Percentiles rank a stretch among this genome's conserved stretches.
Evolutionary conservation across 164 flowering plant species (phyloP).

Genomic region (Umbilicus rupestris): DNA sequence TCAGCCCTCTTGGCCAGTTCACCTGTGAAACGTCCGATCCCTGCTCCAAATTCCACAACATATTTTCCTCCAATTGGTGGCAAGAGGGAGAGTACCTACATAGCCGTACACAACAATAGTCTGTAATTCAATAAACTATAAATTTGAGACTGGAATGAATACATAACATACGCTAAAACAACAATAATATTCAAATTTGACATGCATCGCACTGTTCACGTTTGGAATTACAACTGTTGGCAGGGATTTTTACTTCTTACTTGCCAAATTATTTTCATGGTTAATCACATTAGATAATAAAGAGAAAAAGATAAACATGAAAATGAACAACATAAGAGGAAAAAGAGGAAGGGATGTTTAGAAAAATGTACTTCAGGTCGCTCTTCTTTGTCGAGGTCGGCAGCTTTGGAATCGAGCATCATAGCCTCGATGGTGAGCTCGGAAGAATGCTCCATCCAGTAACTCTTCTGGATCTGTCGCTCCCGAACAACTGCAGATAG

Average conservation of each 20-base stretch:
- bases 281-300: too few relatives aligned
- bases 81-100: constrained; percentile 75
- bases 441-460: constrained; percentile 77
- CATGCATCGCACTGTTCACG: too few relatives aligned
- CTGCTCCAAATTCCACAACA: constrained; percentile 86
- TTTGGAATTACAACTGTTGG: too few relatives aligned
- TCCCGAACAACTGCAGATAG: constrained; percentile 28
- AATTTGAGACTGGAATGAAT: too few relatives aligned
- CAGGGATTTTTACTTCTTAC: too few relatives aligned
- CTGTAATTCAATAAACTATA: not conserved
- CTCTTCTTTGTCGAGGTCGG: constrained; percentile 95
- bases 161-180: too few relatives aligned
- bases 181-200: too few relatives aligned
- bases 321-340: too few relatives aligned
- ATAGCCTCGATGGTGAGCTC: constrained; percentile 80
- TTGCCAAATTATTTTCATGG: too few relatives aligned
- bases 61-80: constrained; percentile 75
- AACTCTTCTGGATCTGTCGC: constrained; percentile 64
- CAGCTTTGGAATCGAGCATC: constrained; percentile 96
- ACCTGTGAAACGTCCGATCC: constrained; percentile 92
- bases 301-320: too few relatives aligned
- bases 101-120: not conserved
- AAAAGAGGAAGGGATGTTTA: too few relatives aligned
- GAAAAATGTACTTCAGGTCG: constrained; percentile 91
- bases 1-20: constrained; percentile 81